Percentiles rank a stretch among this genome's conserved stretches.
phyloP scores from a whole-genome alignment of 495 filamentous ascomycete species.

The Aspergillus saccharolyticus region DNA sequence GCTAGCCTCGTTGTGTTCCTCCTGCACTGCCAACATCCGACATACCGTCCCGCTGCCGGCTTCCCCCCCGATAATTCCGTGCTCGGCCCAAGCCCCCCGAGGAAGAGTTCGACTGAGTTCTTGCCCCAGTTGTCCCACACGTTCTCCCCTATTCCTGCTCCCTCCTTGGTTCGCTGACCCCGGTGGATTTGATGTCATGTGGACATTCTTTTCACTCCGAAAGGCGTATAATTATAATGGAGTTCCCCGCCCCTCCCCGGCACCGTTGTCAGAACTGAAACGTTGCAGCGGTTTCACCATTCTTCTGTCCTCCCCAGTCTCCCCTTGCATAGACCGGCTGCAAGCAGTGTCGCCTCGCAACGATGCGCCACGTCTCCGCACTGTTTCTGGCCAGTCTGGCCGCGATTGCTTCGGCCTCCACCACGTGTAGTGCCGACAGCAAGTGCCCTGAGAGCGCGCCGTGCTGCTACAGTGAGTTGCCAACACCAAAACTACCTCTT shows the following conservation, averaged over 20 bases:
- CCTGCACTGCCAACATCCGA: not conserved
- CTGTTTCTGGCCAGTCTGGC: not conserved
- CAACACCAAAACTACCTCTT: not conserved
- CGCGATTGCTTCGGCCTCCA: not conserved
- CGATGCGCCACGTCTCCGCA: not conserved
- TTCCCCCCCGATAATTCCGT: not conserved
- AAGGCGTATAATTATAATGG: not conserved
- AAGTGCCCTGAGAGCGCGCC: slow-evolving; percentile 71
- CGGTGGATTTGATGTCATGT: not conserved
- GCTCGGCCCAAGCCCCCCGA: not conserved
- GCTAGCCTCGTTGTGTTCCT: not conserved
- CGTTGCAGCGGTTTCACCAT: not conserved
- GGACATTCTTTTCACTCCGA: not conserved
- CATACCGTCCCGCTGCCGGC: not conserved
- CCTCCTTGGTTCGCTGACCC: not conserved
- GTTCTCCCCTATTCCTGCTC: not conserved
- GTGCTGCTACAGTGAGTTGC: slow-evolving; percentile 85
- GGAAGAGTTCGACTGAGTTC: not conserved
- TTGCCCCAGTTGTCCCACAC: not conserved
- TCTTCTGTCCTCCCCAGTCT: not conserved
- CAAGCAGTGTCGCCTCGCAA: not conserved
- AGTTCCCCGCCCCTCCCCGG: not conserved
- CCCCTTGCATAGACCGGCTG: not conserved
- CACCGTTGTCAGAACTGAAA: not conserved
- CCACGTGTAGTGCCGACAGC: slow-evolving; percentile 49